These are phyloP conservation scores for Wickerhamomyces ciferrii DNA, from an alignment of 805 yeast genomes.

Conservation along the genomic window DNA sequence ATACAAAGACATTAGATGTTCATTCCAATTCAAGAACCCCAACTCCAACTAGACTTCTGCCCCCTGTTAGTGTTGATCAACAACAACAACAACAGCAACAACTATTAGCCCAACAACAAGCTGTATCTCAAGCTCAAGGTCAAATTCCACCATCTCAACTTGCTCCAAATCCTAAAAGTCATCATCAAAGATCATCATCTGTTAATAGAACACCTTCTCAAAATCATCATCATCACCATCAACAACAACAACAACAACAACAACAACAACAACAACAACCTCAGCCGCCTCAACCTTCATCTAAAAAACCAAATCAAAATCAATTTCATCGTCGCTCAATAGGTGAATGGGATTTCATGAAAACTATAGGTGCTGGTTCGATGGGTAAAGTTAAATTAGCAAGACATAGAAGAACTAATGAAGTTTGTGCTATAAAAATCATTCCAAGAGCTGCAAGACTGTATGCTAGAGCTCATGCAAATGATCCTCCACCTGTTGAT, in stretches of 20 bases:
- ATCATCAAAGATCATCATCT: constrained; percentile 4
- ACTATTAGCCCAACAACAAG: constrained; percentile 1
- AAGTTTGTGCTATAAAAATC: constrained; percentile 87
- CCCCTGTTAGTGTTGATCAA: constrained; percentile 15
- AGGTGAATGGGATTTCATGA: constrained; percentile 95
- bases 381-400: constrained; percentile 99
- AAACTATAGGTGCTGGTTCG: constrained; percentile 96
- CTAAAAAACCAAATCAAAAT: constrained; percentile 19
- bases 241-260: constrained; percentile 4
- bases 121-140: neutral
- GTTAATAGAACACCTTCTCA: neutral
- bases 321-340: constrained; percentile 78
- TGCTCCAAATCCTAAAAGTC: constrained; percentile 6
- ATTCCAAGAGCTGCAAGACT: constrained; percentile 84
- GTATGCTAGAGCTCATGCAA: constrained; percentile 65
- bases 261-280: constrained; percentile 4
- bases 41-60: constrained; percentile 11
- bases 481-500: constrained; percentile 60
- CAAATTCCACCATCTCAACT: constrained; percentile 4
- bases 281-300: constrained; percentile 9
- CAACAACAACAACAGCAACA: constrained; percentile 5
- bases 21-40: neutral
- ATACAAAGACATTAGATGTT: constrained; percentile 2
- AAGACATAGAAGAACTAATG: constrained; percentile 72
- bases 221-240: constrained; percentile 5